A percentile compares a stretch with the other conserved stretches of the same genome.
Conservation (phyloP, 345 rosid species). For the Geranium rotundifolium region DNA sequence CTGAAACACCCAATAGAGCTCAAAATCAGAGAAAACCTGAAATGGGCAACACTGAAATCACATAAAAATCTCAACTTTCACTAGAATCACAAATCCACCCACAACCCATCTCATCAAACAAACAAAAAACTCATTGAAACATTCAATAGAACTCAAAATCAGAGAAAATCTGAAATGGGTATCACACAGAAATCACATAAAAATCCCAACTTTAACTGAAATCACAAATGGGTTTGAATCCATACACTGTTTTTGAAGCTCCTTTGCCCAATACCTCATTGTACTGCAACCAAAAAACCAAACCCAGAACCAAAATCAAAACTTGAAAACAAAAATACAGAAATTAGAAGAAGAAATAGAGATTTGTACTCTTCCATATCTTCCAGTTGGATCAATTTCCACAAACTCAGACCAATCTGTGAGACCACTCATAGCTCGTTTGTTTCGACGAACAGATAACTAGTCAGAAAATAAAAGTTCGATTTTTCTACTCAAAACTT, state of each 20-base stretch:
- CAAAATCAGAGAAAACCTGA: background rate
- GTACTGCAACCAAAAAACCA: constrained; percentile 38
- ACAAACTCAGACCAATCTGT: constrained; percentile 51
- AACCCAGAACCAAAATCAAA: constrained; percentile 7
- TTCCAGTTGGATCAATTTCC: constrained; percentile 96
- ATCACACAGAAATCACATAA: background rate
- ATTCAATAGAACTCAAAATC: background rate
- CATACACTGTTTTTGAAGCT: constrained; percentile 93
- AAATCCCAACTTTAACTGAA: background rate
- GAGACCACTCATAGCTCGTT: constrained; percentile 16
- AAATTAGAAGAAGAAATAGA: constrained; percentile 5
- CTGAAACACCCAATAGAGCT: background rate
- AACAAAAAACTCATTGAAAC: background rate
- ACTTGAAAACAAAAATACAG: constrained; percentile 2
- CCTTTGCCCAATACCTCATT: constrained; percentile 93
- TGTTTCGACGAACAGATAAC: background rate
- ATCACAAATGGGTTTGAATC: constrained; percentile 6
- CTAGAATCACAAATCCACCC: too few relatives aligned
- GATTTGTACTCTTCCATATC: constrained; percentile 77
- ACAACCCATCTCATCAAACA: background rate
- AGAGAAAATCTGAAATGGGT: background rate
- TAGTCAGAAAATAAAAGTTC: background rate
- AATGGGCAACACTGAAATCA: background rate
- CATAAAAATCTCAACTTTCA: background rate
- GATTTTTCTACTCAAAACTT: background rate